Evolutionary conservation across 2,329 filamentous ascomycete genomes (phyloP).

Genomic region (Penicillium sp.): DNA sequence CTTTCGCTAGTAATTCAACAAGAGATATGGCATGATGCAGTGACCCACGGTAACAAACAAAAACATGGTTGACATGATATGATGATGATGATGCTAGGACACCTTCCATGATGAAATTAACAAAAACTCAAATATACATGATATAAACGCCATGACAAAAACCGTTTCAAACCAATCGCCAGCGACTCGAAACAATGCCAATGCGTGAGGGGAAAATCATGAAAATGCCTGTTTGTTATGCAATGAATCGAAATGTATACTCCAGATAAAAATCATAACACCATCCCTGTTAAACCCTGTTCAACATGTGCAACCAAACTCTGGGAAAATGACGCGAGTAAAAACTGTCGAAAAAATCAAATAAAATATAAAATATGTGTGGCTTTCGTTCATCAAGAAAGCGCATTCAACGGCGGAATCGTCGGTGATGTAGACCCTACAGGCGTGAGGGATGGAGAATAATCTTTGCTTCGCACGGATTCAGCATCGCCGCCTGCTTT

Average conservation of each 20-base stretch:
- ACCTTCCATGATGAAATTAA: background rate
- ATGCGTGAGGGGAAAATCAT: background rate
- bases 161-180: background rate
- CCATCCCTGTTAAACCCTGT: conserved; percentile 1
- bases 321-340: background rate
- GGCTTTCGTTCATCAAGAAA: background rate
- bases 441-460: conserved; percentile 32
- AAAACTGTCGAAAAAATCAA: background rate
- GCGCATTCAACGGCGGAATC: conserved; percentile 20
- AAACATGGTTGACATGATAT: background rate
- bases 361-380: background rate
- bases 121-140: conserved; percentile 1
- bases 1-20: background rate
- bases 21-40: background rate
- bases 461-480: conserved; percentile 23
- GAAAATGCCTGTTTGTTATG: background rate
- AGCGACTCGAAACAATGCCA: conserved; percentile 6
- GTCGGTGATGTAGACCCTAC: conserved; percentile 35
- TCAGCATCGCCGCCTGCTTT: conserved; percentile 25
- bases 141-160: conserved; percentile 2
- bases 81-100: conserved; percentile 8
- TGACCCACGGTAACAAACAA: background rate
- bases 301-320: background rate
- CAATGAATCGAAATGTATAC: background rate
- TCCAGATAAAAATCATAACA: background rate